Evolutionary conservation across 805 yeast genomes (phyloP).

Genomic region (Monosporozyma aquatica): DNA sequence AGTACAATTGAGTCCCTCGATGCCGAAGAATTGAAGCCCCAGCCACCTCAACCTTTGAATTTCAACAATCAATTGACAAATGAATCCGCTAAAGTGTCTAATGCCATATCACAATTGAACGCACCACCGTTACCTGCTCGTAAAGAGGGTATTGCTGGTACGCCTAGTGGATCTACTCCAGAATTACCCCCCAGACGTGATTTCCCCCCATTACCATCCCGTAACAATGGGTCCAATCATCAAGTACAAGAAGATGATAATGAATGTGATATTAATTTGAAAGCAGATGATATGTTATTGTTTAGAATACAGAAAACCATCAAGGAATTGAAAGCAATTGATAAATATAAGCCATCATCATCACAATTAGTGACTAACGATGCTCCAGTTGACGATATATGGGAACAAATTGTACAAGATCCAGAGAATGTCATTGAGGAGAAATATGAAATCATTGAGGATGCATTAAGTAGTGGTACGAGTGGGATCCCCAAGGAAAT

Average conservation of each 20-base stretch:
- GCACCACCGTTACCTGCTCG: neutral
- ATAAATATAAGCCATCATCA: slow-evolving; percentile 4
- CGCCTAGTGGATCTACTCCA: too few relatives aligned
- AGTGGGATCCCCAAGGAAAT: slow-evolving; percentile 4
- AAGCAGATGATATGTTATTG: slow-evolving; percentile 4
- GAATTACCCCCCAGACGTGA: slow-evolving; percentile 2
- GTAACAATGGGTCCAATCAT: neutral
- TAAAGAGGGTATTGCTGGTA: neutral
- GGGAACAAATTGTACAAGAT: slow-evolving; percentile 4
- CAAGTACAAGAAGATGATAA: neutral
- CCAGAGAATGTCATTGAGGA: slow-evolving; percentile 5
- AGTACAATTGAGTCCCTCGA: too few relatives aligned
- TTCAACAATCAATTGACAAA: neutral
- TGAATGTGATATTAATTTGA: neutral
- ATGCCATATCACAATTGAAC: neutral
- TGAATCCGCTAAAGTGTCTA: neutral
- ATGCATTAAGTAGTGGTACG: neutral
- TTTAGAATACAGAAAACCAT: slow-evolving; percentile 6
- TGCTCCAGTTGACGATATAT: neutral
- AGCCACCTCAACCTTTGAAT: neutral
- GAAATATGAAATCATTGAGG: slow-evolving; percentile 1
- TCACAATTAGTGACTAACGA: neutral
- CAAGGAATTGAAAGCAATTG: slow-evolving; percentile 5
- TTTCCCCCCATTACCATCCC: slow-evolving; percentile 4
- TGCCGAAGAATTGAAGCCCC: neutral